These are phyloP conservation scores for Saccharomycopsis hybrid DNA, from an alignment of 1,139 yeast species.

Conservation along the genomic window DNA sequence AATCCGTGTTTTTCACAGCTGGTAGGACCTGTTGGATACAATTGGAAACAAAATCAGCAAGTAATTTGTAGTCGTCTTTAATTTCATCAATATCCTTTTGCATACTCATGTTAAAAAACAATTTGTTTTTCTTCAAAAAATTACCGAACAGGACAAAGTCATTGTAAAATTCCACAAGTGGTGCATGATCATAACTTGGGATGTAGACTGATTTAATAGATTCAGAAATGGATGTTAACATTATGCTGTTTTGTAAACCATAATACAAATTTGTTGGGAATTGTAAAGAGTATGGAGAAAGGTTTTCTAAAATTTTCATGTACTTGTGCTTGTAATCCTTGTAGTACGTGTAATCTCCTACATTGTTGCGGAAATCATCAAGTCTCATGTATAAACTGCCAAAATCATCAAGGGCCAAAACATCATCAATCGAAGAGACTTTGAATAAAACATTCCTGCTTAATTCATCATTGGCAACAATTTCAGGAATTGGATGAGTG, in stretches of 20 bases:
- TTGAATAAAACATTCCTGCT: conserved; percentile 2
- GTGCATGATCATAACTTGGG: conserved; percentile 4
- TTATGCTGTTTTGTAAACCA: conserved; percentile 4
- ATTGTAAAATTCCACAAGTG: conserved; percentile 8
- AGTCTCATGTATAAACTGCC: not conserved
- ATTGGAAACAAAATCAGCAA: conserved; percentile 1
- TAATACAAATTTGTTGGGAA: conserved; percentile 5
- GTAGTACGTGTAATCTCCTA: not conserved
- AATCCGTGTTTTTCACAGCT: not conserved
- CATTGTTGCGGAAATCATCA: not conserved
- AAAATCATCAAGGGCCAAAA: not conserved
- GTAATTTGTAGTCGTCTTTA: not conserved
- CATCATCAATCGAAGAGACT: conserved; percentile 8
- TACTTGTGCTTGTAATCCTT: conserved; percentile 2
- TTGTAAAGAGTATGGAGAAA: not conserved
- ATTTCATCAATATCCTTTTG: conserved; percentile 5
- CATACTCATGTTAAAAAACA: not conserved
- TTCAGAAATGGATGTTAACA: conserved; percentile 8
- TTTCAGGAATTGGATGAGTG: too few relatives aligned
- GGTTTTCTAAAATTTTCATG: conserved; percentile 1
- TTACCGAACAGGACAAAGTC: conserved; percentile 11
- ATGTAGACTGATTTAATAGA: conserved; percentile 9
- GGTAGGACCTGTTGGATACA: not conserved
- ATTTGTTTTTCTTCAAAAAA: not conserved
- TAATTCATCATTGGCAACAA: too few relatives aligned